Base-by-base conservation (phyloP, 495 filamentous ascomycete species). In the Penicillium bialowiezense region DNA sequence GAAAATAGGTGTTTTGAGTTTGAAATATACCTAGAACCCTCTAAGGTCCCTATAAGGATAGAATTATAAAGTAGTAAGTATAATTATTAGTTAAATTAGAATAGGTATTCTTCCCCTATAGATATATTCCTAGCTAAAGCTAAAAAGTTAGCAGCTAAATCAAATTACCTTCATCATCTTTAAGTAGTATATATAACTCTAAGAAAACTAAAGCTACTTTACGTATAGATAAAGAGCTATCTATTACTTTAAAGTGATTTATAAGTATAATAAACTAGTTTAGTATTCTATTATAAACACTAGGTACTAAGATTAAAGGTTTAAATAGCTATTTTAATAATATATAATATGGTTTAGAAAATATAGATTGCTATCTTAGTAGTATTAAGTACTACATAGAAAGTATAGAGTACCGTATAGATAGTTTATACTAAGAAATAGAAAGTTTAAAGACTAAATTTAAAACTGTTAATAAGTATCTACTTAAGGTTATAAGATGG, bases 401-500 rank as follows among this genome's bases (percentile, higher is more conserved):
- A 10, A 40, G 20, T 26, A n/a, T 40, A 7, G 12, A 26, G 21
- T 0, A 26, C 5, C 8, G 38, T 3, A 24, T 40, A n/a, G 38
- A n/a, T 26, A 40, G 21, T 6, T 40, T 40, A 7, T 23, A 2
- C 24, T 5, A 40, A 20, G 37, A 13, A 41, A 41, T n/a, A 7
- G 38, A 41, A 41, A n/a, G 13, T n/a, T 28, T 41, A 3, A 21
- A 41, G 38, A n/a, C 2, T 1, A 41, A 15, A 8, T 26, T 41
- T 21, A 17, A 50, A 20, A 19, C 20, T 26, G 13, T 50, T 7
- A 32, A 50, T 35, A 9, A 31, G 2, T 20, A 35, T 36, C 31
- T 44, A 7, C 17, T 20, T 3, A 40, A 50, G 18, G 48, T 44
- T 13, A 24, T 50, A 32, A 50, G 34, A 19, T 31, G 48, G n/a